These are phyloP conservation scores for Coelastrella sp. DNA, from an alignment of 139 green algal genomes.

Conservation along the genomic window DNA sequence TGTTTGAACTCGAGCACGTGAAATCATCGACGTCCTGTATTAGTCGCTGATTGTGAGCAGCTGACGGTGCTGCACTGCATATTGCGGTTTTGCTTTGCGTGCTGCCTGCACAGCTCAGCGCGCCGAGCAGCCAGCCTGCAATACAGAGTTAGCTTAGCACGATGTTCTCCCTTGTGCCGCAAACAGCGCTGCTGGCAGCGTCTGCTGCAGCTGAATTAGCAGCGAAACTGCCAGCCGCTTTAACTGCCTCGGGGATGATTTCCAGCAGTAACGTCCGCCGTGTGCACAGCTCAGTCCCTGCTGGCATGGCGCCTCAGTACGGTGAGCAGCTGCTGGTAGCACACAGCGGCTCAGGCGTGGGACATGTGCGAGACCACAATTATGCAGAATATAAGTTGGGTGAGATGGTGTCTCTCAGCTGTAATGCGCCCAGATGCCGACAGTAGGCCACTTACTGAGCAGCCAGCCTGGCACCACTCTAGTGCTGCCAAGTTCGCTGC, in stretches of 20 bases:
- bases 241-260: not conserved
- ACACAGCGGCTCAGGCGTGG: not conserved
- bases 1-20: too few relatives aligned
- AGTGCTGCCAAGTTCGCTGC: not conserved
- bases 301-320: slow-evolving; percentile 11
- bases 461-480: not conserved
- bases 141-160: not conserved
- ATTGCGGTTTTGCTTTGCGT: too few relatives aligned
- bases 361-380: not conserved
- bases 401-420: too few relatives aligned
- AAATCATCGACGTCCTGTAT: too few relatives aligned
- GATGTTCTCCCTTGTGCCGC: not conserved
- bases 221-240: not conserved
- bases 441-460: not conserved
- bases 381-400: too few relatives aligned
- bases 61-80: too few relatives aligned
- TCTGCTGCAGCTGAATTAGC: not conserved
- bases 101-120: too few relatives aligned
- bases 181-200: not conserved
- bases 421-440: too few relatives aligned
- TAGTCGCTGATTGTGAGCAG: too few relatives aligned
- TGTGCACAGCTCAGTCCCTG: not conserved
- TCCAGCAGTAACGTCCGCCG: not conserved
- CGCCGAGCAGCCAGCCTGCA: too few relatives aligned
- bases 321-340: not conserved